These are phyloP conservation scores for Fusarium sp. DNA, from an alignment of 2,329 filamentous ascomycete species.

Conservation along the genomic window DNA sequence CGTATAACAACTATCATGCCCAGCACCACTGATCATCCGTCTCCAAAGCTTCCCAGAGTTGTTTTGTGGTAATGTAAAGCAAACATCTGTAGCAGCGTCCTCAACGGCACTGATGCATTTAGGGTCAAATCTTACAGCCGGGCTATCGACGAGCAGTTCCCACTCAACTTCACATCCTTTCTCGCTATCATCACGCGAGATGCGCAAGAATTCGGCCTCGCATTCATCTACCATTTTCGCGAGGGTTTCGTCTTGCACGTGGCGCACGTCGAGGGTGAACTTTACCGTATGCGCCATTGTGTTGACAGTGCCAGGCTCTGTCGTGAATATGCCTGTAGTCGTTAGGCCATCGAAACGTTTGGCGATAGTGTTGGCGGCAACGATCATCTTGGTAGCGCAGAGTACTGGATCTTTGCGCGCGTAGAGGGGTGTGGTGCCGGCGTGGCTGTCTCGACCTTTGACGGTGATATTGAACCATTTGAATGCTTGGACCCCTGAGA, in stretches of 20 bases:
- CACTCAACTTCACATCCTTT: conserved; percentile 3
- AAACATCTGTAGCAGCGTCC: conserved; percentile 9
- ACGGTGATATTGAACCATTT: conserved; percentile 19
- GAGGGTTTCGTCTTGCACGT: conserved; percentile 4
- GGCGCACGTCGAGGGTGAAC: conserved; percentile 4
- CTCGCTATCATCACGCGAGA: conserved; percentile 3
- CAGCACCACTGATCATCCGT: conserved; percentile 16
- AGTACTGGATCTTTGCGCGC: conserved; percentile 17
- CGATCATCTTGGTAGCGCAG: conserved; percentile 2
- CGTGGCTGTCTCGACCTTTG: conserved; percentile 10
- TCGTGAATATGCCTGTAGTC: conserved; percentile 1
- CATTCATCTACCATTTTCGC: conserved; percentile 7
- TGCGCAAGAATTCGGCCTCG: background rate
- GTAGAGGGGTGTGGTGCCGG: conserved; percentile 15
- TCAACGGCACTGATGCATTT: conserved; percentile 15
- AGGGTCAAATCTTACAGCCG: background rate
- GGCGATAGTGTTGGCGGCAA: conserved; percentile 7
- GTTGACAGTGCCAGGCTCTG: conserved; percentile 3
- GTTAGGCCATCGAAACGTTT: conserved; percentile 2
- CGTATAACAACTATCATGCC: conserved; percentile 20
- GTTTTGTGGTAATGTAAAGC: background rate
- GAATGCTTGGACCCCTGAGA: conserved; percentile 10
- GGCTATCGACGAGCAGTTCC: background rate
- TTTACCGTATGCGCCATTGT: conserved; percentile 7
- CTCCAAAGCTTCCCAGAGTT: conserved; percentile 1